Base-by-base conservation (phyloP, 192 early-diverging fungal genomes). In the Thamnidium elegans region DNA sequence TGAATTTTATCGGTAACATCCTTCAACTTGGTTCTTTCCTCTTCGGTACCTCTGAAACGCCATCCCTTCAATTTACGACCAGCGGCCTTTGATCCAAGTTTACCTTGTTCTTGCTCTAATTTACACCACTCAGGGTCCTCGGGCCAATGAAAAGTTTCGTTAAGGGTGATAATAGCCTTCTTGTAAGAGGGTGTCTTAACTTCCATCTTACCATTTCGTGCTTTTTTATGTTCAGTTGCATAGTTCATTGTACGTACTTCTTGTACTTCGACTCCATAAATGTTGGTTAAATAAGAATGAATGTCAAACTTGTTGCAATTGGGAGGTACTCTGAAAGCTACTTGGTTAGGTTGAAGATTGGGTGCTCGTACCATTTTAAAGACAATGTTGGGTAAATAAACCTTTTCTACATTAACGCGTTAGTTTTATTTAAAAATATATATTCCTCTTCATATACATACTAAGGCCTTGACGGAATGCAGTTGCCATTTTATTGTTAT, bases 281-380 rank as follows among this genome's bases (percentile, higher is more conserved):
- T 86, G 61, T 90, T 84, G 54, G 84, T 74, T 23, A 98, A 86
- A 66, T 93, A 93, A 55, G 88, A 86, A 46, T 84, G 81, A 70
- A 98, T 92, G 71, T 98, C 96, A 45, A 98, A 82, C 79, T 98
- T 98, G 88, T 96, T 98, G 66, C 90, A 77, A 30, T 85, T 80
- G 26, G 89, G 88, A 30, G 96, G 96, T 4, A 94, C 88, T 21
- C 89, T 86, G 85, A 98, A 98, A 26, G 92, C 93, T 21, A 89
- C 90, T 70, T 94, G 92, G 73, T 95, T 93, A 34, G 86, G 85
- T 59, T 84, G 86, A 5, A 95, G 84, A 17, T 83, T 81, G 61
- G 86, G 89, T 64, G 83, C 78, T 13, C 89, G 85, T 4, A 93
- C 86, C 44, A 96, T 82, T 65, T 86, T 89, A 73, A 97, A 89